A percentile compares a stretch with the other conserved stretches of the same genome.
These are phyloP conservation scores for Sphaerosporella brunnea DNA, from an alignment of 495 filamentous ascomycete species.

Conservation along the genomic window DNA sequence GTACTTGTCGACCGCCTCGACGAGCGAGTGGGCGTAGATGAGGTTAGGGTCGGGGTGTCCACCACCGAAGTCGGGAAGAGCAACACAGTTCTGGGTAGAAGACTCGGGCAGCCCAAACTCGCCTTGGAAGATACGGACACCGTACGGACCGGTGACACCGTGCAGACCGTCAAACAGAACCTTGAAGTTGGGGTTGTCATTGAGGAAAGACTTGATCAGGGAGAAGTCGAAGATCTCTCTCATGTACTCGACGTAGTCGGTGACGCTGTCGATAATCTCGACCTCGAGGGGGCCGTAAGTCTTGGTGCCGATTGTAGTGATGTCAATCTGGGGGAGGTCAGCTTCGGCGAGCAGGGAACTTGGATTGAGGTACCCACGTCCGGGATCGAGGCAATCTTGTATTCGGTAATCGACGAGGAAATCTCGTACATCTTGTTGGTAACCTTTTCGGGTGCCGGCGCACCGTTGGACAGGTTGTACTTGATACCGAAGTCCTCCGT, in stretches of 20 bases:
- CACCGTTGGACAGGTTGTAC: conserved; percentile 93
- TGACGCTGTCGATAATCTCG: conserved; percentile 79
- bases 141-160: conserved; percentile 92
- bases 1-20: conserved; percentile 81
- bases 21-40: conserved; percentile 90
- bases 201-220: conserved; percentile 83
- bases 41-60: conserved; percentile 97
- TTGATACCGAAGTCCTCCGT: conserved; percentile 96
- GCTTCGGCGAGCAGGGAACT: not conserved
- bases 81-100: conserved; percentile 85
- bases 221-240: conserved; percentile 97
- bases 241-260: conserved; percentile 85
- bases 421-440: conserved; percentile 94
- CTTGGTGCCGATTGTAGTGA: conserved; percentile 60
- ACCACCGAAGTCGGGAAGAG: conserved; percentile 84
- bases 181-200: conserved; percentile 75
- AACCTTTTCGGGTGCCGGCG: conserved; percentile 81
- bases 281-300: conserved; percentile 76
- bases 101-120: conserved; percentile 62
- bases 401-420: conserved; percentile 71
- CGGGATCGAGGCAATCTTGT: conserved; percentile 78
- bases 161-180: conserved; percentile 86
- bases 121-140: conserved; percentile 79
- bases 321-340: conserved; percentile 40
- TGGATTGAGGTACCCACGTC: too few relatives aligned